Evolutionary conservation across 345 rosid species (phyloP), one percentile per base, ranked within the genome.

Genomic region (Rhizophora mangle): DNA sequence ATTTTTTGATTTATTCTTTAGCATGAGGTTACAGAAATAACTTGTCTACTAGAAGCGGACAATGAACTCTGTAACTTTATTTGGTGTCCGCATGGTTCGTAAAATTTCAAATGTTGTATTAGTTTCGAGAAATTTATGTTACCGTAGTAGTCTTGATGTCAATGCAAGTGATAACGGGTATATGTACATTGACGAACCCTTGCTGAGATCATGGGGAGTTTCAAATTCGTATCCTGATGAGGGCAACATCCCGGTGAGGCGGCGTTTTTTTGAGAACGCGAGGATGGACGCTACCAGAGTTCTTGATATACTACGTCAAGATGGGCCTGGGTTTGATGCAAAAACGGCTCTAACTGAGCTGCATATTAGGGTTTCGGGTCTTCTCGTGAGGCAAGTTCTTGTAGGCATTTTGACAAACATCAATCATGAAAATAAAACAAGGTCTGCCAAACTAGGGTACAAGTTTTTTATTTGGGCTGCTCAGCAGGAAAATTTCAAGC

Each of bases 381-480:
- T 86, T 72, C 88, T 94, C 21, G 97, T 88, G 57, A 83, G 97
- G 71, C 85, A 88, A 71, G 98, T 94, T 71, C 91, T 94, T 65
- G 71, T 71, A 60, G 86, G 89, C 67, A 79, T 91, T 78, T 80
- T 90, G 82, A 86, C 83, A 67, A 86, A 64, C 62, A 54, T 81
- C 62, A 65, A 73, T 64, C 32, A 60, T 69, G 82, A 76, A 34
- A 84, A 83, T 68, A 89, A 85, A 79, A 65, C 72, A 21, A 80
- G 85, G 80, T 85, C 84, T 70, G 97, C 90, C 7, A 85, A 82
- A 68, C 59, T 89, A 68, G 98, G 88, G 18, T 86, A 80, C 70
- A 85, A 83, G 75, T 91, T 94, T 76, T 94, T 94, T 47, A 37
- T 81, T 32, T 94, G 98, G 97, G 85, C 88, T 60, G 65, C 84